Evolutionary conservation across 371 early-diverging fungal species (phyloP).

Genomic region (Actinomucor elegans): DNA sequence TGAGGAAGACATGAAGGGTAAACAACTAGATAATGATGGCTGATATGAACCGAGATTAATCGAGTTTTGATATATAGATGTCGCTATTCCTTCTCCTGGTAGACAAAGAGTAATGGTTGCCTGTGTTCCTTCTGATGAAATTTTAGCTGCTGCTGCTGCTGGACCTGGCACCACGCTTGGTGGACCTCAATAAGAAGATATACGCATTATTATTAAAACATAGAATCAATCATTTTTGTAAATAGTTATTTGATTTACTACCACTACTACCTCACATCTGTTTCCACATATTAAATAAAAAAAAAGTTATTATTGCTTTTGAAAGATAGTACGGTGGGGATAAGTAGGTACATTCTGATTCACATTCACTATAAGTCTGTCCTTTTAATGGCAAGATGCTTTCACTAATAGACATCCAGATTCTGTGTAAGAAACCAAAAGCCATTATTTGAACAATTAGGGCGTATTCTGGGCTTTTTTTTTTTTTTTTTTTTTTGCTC

Average conservation of each 20-base stretch:
- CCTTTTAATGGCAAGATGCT: no score
- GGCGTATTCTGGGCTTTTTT: no score
- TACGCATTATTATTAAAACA: not conserved
- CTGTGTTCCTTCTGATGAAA: conserved; percentile 34
- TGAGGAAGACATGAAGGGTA: conserved; percentile 52
- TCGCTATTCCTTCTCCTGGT: conserved; percentile 25
- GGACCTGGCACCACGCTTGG: conserved; percentile 52
- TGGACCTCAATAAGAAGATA: conserved; percentile 26
- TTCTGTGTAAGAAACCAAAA: no score
- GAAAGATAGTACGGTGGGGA: no score
- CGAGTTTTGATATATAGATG: conserved; percentile 20
- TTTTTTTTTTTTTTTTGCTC: no score
- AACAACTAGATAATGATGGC: not conserved
- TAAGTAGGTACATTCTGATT: no score
- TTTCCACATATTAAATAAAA: no score
- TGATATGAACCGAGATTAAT: not conserved
- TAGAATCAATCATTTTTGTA: not conserved
- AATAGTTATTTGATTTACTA: not conserved
- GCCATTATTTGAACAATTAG: no score
- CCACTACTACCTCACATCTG: not conserved
- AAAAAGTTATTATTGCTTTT: no score
- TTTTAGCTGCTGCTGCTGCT: conserved; percentile 46
- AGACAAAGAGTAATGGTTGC: conserved; percentile 33
- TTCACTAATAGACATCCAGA: no score
- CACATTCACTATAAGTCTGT: no score